Evolutionary conservation across 73 alveolate species (phyloP).

Genomic region (Durusdinium trenchii): DNA sequence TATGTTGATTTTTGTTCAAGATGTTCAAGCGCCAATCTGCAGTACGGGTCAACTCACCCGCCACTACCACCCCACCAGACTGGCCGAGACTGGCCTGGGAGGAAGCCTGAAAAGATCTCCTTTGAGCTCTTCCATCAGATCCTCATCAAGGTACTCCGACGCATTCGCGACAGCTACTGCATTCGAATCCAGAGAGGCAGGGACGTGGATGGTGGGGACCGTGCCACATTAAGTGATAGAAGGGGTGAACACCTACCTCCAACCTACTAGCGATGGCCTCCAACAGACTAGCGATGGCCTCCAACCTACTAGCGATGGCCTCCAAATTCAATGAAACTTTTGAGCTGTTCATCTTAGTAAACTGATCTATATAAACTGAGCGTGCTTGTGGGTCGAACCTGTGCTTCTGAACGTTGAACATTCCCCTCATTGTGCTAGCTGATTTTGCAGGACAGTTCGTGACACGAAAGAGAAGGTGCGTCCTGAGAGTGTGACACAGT

Average conservation of each 20-base stretch:
- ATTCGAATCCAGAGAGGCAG: conserved; percentile 66
- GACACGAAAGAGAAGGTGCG: conserved; percentile 21
- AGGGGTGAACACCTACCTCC: no score
- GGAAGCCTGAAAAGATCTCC: conserved; percentile 55
- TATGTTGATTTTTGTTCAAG: no score
- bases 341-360: neutral
- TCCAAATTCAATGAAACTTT: neutral
- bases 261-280: no score
- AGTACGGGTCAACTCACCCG: no score
- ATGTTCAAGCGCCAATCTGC: no score
- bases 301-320: no score
- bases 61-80: no score
- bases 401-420: neutral
- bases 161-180: conserved; percentile 83
- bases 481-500: neutral
- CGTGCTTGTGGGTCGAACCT: neutral
- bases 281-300: no score
- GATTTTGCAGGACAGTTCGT: conserved; percentile 51
- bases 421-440: neutral
- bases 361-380: neutral
- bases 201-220: neutral
- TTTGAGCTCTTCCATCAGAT: conserved; percentile 57
- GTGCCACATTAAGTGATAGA: neutral
- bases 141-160: conserved; percentile 71
- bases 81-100: no score